Conservation (phyloP, 23 red algal genomes). For the Gracilaria caudata region DNA sequence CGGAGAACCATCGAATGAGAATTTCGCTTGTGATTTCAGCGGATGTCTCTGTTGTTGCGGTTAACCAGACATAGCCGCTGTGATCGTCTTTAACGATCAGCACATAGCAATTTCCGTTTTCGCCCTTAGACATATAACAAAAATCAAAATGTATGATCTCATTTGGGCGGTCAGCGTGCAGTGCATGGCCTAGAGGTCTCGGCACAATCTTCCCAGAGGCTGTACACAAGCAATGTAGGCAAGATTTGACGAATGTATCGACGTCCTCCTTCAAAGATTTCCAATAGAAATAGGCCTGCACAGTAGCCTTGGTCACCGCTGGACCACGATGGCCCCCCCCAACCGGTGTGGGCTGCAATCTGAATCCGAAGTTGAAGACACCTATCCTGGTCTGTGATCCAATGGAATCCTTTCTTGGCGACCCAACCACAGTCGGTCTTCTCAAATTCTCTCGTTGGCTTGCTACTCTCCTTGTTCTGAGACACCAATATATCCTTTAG, state of each 20-base stretch:
- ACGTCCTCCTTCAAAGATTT: constrained; percentile 15
- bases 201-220: neutral
- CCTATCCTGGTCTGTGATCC: neutral
- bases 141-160: constrained; percentile 41
- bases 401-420: neutral
- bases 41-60: neutral
- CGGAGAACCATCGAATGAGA: constrained; percentile 5
- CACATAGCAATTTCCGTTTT: neutral
- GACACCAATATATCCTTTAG: constrained; percentile 21
- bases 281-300: constrained; percentile 22
- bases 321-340: constrained; percentile 32
- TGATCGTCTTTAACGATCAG: constrained; percentile 32
- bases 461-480: neutral
- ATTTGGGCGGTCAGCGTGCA: constrained; percentile 7
- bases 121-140: constrained; percentile 7
- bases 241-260: constrained; percentile 13
- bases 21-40: neutral
- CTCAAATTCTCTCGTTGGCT: constrained; percentile 9
- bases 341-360: constrained; percentile 34
- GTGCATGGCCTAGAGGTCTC: neutral
- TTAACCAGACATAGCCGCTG: constrained; percentile 6
- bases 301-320: neutral
- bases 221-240: constrained; percentile 40
- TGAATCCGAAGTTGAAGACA: constrained; percentile 18
- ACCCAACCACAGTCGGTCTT: neutral